Evolutionary conservation across 805 yeast genomes (phyloP), one percentile per base, ranked within the genome.

Genomic region (Kodamaea nitidulidarum): DNA sequence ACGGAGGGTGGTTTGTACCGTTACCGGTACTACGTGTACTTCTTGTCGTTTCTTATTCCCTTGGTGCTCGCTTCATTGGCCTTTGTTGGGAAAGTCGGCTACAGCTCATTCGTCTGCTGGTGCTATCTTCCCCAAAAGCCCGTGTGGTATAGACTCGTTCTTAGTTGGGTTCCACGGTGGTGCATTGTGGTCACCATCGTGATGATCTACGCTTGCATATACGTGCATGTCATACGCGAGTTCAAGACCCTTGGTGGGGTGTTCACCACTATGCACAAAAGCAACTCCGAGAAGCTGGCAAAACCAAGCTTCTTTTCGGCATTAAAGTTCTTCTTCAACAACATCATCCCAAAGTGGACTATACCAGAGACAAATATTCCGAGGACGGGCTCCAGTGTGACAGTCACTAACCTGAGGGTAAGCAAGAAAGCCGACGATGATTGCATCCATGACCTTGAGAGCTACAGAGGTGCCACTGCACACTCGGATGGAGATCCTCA

Each of bases 101-200:
- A 83, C 55, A 55, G 62, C 26, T 78, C 87, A 20, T 70, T 75
- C 43, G 76, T 81, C 30, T 76, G 81, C 45, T 84, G 88, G 88
- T 83, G 95, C 55, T 87, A 83, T 56, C 63, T 88, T 41, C 88
- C 95, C 0, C 76, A 77, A 31, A 45, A 62, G 2, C 95, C 95
- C 0, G 54, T 71, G 6, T 88, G 93, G 93, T 82, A 79, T 55
- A 67, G 87, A 41, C 54, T 83, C 28, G 88, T 69, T 1, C 62
- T 88, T 36, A 76, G 88, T 47, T 90, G 95, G 95, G 80, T 79
- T 2, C 88, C 95, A 9, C 70, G 96, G 36, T 88, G 79, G 55
- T 60, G 76, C 41, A 75, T 88, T 39, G 73, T 84, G 42, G 54
- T 84, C 7, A 52, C 73, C 17, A 84, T 90, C 46, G 51, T 85